Conservation (phyloP, 2,329 filamentous ascomycete species). For the Dothistroma septosporum region DNA sequence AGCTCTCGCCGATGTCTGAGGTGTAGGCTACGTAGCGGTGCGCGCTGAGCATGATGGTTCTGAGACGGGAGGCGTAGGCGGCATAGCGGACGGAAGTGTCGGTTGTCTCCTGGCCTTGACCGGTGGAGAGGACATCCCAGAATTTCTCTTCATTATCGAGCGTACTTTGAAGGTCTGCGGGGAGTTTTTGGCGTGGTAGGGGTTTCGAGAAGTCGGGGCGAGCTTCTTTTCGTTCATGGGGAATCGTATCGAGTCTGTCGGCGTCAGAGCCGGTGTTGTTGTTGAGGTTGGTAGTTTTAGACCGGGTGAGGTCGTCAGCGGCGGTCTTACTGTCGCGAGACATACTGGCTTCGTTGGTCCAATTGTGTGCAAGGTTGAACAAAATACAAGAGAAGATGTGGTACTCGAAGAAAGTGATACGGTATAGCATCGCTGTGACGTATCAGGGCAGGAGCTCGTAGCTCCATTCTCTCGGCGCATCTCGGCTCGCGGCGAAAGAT, state of each 20-base stretch:
- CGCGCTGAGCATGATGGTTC: constrained; percentile 71
- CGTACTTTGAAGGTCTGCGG: constrained; percentile 53
- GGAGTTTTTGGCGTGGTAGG: constrained; percentile 50
- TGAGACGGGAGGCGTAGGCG: constrained; percentile 72
- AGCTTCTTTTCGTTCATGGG: constrained; percentile 41
- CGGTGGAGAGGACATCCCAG: constrained; percentile 56
- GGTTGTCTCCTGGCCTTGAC: constrained; percentile 73
- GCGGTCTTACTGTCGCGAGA: constrained; percentile 32
- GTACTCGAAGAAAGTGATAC: too few species aligned
- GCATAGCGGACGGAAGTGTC: constrained; percentile 85
- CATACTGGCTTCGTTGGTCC: too few species aligned
- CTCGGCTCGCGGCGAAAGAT: not conserved
- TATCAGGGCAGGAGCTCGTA: not conserved
- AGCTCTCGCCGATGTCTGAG: constrained; percentile 89
- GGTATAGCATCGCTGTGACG: not conserved
- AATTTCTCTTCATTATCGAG: constrained; percentile 65
- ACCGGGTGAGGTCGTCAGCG: constrained; percentile 31
- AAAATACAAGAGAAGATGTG: not conserved
- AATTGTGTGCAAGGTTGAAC: too few species aligned
- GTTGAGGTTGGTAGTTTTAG: not conserved
- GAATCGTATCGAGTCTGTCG: constrained; percentile 35
- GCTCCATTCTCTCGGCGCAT: not conserved
- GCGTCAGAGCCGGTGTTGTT: constrained; percentile 9
- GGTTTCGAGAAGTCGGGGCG: constrained; percentile 48
- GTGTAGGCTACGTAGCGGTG: constrained; percentile 98